Evolutionary conservation across 495 filamentous ascomycete species (phyloP).

Genomic region (Hypoxylon fragiforme): DNA sequence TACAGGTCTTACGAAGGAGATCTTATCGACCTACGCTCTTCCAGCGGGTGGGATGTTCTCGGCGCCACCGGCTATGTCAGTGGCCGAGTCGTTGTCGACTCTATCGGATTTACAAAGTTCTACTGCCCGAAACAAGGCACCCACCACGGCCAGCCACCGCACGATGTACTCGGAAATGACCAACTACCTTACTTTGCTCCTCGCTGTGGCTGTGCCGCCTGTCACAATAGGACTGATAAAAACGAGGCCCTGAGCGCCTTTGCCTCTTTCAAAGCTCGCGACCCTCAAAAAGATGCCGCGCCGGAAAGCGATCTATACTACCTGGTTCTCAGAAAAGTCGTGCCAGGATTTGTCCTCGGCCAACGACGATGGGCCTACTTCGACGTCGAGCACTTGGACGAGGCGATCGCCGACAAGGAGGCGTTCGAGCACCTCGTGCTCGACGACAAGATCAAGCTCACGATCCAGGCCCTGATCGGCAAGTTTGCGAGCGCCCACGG

Average conservation of each 20-base stretch:
- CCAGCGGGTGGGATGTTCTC: neutral
- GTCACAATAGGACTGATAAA: slow-evolving; percentile 11
- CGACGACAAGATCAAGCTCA: slow-evolving; percentile 33
- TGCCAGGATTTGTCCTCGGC: slow-evolving; percentile 45
- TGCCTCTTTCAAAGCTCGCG: slow-evolving; percentile 40
- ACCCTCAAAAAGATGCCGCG: slow-evolving; percentile 32
- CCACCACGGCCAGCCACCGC: too few species aligned
- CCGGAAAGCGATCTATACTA: slow-evolving; percentile 42
- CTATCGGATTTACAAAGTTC: slow-evolving; percentile 38
- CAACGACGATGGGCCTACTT: slow-evolving; percentile 44
- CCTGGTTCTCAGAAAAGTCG: slow-evolving; percentile 35
- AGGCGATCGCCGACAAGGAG: slow-evolving; percentile 32
- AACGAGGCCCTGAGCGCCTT: slow-evolving; percentile 31
- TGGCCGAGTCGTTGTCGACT: slow-evolving; percentile 46
- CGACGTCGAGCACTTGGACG: slow-evolving; percentile 25
- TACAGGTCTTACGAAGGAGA: slow-evolving; percentile 45
- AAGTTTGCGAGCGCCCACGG: slow-evolving; percentile 32
- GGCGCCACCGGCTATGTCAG: slow-evolving; percentile 31
- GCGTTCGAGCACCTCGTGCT: slow-evolving; percentile 36
- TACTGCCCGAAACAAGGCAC: slow-evolving; percentile 8
- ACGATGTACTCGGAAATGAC: too few species aligned
- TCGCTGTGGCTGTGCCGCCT: slow-evolving; percentile 38
- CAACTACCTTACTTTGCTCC: slow-evolving; percentile 40
- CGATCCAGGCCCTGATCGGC: slow-evolving; percentile 29
- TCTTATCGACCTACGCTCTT: slow-evolving; percentile 21